Evolutionary conservation across 2,329 filamentous ascomycete species (phyloP).

Genomic region (Claviceps sp.): DNA sequence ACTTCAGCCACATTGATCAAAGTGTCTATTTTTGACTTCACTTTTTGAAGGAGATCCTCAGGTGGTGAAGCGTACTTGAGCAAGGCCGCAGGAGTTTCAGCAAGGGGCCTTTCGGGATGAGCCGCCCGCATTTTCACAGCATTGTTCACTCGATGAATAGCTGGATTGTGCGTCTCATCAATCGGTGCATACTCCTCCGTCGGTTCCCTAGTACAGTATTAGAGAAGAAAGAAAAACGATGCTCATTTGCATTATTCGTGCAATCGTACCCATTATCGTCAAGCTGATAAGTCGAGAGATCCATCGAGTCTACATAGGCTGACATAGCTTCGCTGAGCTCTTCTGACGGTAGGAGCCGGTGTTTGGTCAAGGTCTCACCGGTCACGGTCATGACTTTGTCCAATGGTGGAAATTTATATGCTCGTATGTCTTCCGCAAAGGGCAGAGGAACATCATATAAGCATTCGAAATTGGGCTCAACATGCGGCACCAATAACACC

Average conservation of each 20-base stretch:
- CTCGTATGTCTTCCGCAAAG: slow-evolving; percentile 81
- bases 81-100: slow-evolving; percentile 49
- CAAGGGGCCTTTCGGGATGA: slow-evolving; percentile 51
- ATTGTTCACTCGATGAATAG: slow-evolving; percentile 79
- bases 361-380: slow-evolving; percentile 65
- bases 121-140: slow-evolving; percentile 74
- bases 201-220: slow-evolving; percentile 20
- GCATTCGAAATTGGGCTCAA: slow-evolving; percentile 70
- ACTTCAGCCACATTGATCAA: slow-evolving; percentile 62
- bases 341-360: slow-evolving; percentile 68
- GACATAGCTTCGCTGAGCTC: slow-evolving; percentile 72
- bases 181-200: slow-evolving; percentile 65
- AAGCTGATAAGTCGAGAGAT: slow-evolving; percentile 55
- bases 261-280: slow-evolving; percentile 59
- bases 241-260: too few species aligned
- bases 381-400: slow-evolving; percentile 81
- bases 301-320: slow-evolving; percentile 87
- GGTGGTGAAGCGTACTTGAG: slow-evolving; percentile 63
- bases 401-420: slow-evolving; percentile 83
- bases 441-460: slow-evolving; percentile 82
- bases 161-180: slow-evolving; percentile 72
- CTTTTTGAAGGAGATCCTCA: slow-evolving; percentile 46
- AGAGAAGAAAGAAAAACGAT: not conserved
- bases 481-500: slow-evolving; percentile 64
- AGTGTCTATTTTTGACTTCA: slow-evolving; percentile 42